A percentile compares a stretch with the other conserved stretches of the same genome.
Evolutionary conservation across 2,329 filamentous ascomycete species (phyloP).

Genomic region (Pyrenochaeta sp.): DNA sequence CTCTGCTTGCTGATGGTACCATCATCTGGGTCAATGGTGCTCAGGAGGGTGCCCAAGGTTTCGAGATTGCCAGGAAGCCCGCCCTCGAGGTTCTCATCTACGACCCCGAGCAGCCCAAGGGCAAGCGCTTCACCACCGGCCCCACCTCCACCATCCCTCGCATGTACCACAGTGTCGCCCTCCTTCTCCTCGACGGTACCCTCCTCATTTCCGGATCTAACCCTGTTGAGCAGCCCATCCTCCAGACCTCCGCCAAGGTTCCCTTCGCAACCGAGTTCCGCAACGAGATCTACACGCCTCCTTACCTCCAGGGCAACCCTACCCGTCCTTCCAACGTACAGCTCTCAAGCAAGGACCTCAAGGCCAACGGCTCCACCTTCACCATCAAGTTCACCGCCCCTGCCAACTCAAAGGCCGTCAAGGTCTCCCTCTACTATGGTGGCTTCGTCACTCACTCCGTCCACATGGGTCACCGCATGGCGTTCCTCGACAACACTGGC

Average conservation of each 20-base stretch:
- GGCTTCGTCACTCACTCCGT: conserved; percentile 68
- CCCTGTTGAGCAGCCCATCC: conserved; percentile 65
- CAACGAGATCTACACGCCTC: conserved; percentile 68
- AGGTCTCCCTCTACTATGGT: conserved; percentile 64
- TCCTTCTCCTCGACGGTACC: conserved; percentile 67
- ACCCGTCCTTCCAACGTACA: conserved; percentile 59
- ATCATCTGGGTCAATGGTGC: conserved; percentile 69
- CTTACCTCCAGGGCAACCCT: conserved; percentile 64
- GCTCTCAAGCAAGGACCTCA: conserved; percentile 55
- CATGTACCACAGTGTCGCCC: conserved; percentile 67
- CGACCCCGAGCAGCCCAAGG: conserved; percentile 59
- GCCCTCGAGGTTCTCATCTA: conserved; percentile 66
- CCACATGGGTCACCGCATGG: conserved; percentile 68
- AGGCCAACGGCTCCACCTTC: conserved; percentile 55
- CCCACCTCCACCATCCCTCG: conserved; percentile 53
- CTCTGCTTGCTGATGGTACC: conserved; percentile 66
- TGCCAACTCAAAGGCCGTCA: conserved; percentile 52
- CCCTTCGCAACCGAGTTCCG: conserved; percentile 67
- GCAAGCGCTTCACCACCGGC: conserved; percentile 59
- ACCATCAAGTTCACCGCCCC: conserved; percentile 57
- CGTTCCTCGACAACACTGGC: conserved; percentile 59
- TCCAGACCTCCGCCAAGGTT: conserved; percentile 53
- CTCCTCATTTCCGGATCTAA: conserved; percentile 67
- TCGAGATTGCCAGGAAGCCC: conserved; percentile 63
- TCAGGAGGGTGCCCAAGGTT: conserved; percentile 66